phyloP scores from a whole-genome alignment of 177 flowering plant genomes.

The Telopea speciosissima region DNA sequence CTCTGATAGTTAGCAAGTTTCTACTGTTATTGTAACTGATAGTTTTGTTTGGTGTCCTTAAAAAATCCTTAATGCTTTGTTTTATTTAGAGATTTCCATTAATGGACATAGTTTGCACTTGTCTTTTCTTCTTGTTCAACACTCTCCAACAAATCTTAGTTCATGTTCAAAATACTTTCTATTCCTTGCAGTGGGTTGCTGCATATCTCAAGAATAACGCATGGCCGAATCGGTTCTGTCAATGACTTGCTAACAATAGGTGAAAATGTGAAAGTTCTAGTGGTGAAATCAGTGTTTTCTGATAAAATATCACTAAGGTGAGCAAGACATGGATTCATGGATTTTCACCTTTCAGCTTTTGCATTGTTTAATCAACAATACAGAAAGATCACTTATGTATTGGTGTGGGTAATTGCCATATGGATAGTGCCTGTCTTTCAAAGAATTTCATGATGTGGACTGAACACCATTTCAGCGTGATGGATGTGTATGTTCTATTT shows the following conservation, averaged over 20 bases:
- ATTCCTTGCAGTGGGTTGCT: constrained; percentile 72
- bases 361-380: neutral
- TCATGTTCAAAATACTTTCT: constrained; percentile 5
- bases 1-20: too few relatives aligned
- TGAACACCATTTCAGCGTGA: too few relatives aligned
- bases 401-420: too few relatives aligned
- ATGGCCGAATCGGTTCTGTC: constrained; percentile 45
- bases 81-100: neutral
- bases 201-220: constrained; percentile 75
- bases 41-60: too few relatives aligned
- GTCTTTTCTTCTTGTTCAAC: neutral
- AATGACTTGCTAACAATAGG: constrained; percentile 52
- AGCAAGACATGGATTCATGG: constrained; percentile 7
- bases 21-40: too few relatives aligned
- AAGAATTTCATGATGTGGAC: too few relatives aligned
- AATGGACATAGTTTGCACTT: neutral
- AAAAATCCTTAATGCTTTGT: neutral
- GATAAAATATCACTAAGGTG: constrained; percentile 90
- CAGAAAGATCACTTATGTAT: neutral
- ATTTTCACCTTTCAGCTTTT: neutral
- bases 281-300: constrained; percentile 73
- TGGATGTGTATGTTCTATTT: too few relatives aligned
- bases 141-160: neutral
- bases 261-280: constrained; percentile 82
- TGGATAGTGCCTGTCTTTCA: too few relatives aligned